Base-by-base conservation (phyloP, 495 filamentous ascomycete genomes). In the Penicillium cinerascens region DNA sequence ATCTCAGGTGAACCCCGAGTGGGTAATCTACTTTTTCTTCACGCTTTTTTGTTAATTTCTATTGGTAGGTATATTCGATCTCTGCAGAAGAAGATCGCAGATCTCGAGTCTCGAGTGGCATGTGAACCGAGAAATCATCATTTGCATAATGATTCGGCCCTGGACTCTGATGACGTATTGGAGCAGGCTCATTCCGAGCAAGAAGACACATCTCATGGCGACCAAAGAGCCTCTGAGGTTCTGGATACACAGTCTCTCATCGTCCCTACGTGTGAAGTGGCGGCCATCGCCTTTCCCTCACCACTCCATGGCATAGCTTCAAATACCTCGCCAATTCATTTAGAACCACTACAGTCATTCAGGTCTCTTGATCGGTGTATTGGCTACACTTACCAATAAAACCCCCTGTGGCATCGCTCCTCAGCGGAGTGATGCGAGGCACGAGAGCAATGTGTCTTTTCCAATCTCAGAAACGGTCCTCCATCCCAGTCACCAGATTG, bases 51-150 rank as follows among this genome's bases (percentile, higher is more conserved):
- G 27, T 13, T 42, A 2, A 20, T 5, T 42, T 20, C 4, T 26
- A 0, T 11, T 26, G 11, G 6, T 29, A 58, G 55, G 26, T 58
- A 58, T 48, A 45, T 50, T 25, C 33, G 41, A 49, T 52, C 50
- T 15, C 55, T 58, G 8, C 44, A 58, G 16, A 36, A 49, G 33
- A 53, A 36, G 27, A 48, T 58, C 15, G 33, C 27, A 22, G 35
- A 41, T 2, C 50, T 58, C 6, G 55, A 58, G 40, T 47, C 50
- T 38, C 50, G 53, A 49, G 23, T 42, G 16, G 4, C 37, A 15
- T 26, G 26, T 21, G n/a, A 16, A 25, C 21, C 45, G 10, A 11
- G 27, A 21, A 18, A 44, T n/a, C 22, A 8, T 39, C 13, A 8
- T 33, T 13, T 33, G 42, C 20, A 13, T 16, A 29, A 29, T 40